Conservation (phyloP, 805 yeast species). For the Yueomyces sp. region DNA sequence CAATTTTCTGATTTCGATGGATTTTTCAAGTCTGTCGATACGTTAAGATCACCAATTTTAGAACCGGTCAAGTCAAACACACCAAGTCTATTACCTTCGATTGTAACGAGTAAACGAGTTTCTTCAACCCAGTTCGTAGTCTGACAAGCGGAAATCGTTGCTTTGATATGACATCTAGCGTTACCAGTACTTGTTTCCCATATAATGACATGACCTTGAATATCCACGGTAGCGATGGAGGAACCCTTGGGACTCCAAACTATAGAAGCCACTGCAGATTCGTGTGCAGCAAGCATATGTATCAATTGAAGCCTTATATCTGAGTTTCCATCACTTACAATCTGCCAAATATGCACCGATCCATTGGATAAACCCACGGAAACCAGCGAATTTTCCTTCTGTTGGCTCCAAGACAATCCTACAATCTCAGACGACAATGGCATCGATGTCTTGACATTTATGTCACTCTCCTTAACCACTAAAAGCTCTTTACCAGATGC, state of each 20-base stretch:
- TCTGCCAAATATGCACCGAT: not conserved
- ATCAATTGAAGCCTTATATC: not conserved
- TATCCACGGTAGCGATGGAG: not conserved
- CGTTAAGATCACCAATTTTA: constrained; percentile 41
- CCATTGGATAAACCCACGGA: not conserved
- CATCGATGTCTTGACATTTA: not conserved
- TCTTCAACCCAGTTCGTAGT: not conserved
- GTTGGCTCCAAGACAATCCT: not conserved
- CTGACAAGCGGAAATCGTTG: not conserved
- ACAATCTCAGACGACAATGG: not conserved
- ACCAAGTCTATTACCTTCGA: not conserved
- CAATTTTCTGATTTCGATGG: constrained; percentile 14
- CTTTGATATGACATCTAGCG: not conserved
- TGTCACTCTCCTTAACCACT: not conserved
- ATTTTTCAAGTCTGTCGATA: not conserved
- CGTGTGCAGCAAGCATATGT: not conserved
- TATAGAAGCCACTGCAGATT: not conserved
- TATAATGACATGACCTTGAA: not conserved
- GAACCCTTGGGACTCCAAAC: not conserved
- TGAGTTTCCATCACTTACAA: not conserved
- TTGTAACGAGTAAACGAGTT: not conserved
- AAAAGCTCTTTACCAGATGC: not conserved
- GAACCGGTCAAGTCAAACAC: not conserved
- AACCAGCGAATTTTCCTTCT: not conserved
- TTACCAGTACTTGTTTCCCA: not conserved